Percentiles rank a stretch among this genome's conserved stretches.
Evolutionary conservation across 805 yeast species (phyloP).

Genomic region (Cyberlindnera mycetangii): DNA sequence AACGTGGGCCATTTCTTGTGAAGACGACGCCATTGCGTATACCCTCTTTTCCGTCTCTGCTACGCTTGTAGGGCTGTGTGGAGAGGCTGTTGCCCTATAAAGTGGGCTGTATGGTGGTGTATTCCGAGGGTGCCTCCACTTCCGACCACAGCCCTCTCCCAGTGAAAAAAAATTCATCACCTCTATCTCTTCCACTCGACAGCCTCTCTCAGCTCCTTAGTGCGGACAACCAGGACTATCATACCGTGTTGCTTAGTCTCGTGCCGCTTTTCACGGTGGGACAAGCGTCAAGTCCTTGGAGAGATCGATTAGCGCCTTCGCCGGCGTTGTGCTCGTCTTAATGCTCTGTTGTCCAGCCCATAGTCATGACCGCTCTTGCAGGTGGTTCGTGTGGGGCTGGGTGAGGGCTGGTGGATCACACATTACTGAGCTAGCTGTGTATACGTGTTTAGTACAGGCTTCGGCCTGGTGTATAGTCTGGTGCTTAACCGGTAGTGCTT

Average conservation of each 20-base stretch:
- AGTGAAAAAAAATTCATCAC: not conserved
- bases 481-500: too few species aligned
- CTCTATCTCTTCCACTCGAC: not conserved
- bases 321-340: slow-evolving; percentile 53
- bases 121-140: not conserved
- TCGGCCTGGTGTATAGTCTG: too few species aligned
- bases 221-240: slow-evolving; percentile 76
- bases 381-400: slow-evolving; percentile 35
- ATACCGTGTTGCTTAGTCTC: slow-evolving; percentile 66
- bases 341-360: slow-evolving; percentile 51
- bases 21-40: not conserved
- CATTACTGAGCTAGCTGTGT: too few species aligned
- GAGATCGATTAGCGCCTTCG: slow-evolving; percentile 43
- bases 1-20: slow-evolving; percentile 8
- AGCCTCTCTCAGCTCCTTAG: slow-evolving; percentile 28
- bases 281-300: slow-evolving; percentile 72
- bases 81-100: not conserved
- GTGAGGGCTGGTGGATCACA: slow-evolving; percentile 72
- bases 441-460: too few species aligned
- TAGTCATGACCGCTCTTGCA: slow-evolving; percentile 36
- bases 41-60: not conserved
- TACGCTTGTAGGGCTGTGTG: not conserved
- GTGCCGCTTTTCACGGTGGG: slow-evolving; percentile 30
- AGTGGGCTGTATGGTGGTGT: too few species aligned
- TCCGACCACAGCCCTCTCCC: not conserved